Evolutionary conservation across 2,329 filamentous ascomycete genomes (phyloP), one percentile per base, ranked within the genome.

Genomic region (Emergomyces africanus): DNA sequence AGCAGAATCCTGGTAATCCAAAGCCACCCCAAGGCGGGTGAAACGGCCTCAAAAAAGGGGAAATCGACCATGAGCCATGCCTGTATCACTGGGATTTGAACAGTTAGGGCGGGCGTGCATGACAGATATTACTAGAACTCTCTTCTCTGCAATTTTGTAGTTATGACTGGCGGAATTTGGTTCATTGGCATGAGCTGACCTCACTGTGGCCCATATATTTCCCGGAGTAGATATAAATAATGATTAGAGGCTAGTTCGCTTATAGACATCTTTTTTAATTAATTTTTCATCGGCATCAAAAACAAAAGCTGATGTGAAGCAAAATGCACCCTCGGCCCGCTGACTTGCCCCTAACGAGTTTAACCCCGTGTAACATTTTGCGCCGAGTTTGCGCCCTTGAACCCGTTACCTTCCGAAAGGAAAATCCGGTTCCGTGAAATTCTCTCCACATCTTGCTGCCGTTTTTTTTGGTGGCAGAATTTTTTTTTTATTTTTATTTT

Each of bases 361-460:
- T 49, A 46, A 46, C 39, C 59, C 39, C 60, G 65, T 35, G 12
- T 35, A 28, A 61, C 64, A 39, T n/a, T n/a, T n/a, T n/a, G n/a
- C 58, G 54, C 59, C 61, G 54, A 57, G 57, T 39, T 54, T 42
- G 37, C 35, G 28, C 46, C 23, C 15, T n/a, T 35, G 15, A 39
- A 41, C 64, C 66, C 66, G 68, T 66, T 67, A 48, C 64, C 67
- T 70, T 70, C 71, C 71, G 72, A 71, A 64, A 66, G 56, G 59
- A 68, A 69, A 70, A 70, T 68, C 72, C 71, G 71, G 66, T 67
- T 68, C 71, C 68, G 69, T 70, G 69, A 74, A 74, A 74, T 73
- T 74, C 74, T 74, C 71, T 71, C 65, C 62, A 62, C 61, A 60
- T 64, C 62, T 60, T 61, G 64, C 66, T 63, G 61, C 66, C 64